phyloP scores from a whole-genome alignment of 306 rosid genomes.

The Erythrophleum fordii region DNA sequence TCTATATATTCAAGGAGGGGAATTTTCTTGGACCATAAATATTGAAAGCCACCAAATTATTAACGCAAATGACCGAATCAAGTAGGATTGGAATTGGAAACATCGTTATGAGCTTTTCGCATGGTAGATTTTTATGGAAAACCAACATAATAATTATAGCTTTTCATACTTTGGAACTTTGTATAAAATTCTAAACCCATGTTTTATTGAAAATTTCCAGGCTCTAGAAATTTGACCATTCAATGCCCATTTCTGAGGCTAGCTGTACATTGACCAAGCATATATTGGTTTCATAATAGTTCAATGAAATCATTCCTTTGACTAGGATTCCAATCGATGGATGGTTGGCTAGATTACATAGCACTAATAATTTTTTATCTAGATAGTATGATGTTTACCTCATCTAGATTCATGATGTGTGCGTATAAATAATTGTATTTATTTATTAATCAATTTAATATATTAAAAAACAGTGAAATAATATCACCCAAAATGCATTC shows the following conservation, averaged over 20 bases:
- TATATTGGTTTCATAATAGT: slow-evolving; percentile 2
- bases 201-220: slow-evolving; percentile 45
- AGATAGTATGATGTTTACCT: no score
- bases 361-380: no score
- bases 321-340: not conserved
- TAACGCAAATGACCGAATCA: slow-evolving; percentile 36
- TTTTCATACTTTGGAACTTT: slow-evolving; percentile 13
- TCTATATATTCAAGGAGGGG: no score
- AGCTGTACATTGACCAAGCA: no score
- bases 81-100: slow-evolving; percentile 1
- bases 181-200: slow-evolving; percentile 1
- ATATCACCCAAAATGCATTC: no score
- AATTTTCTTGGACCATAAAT: not conserved
- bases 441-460: no score
- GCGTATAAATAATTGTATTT: no score
- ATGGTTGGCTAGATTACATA: no score
- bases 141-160: not conserved
- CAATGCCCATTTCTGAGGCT: slow-evolving; percentile 38
- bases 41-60: not conserved
- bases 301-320: not conserved
- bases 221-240: slow-evolving; percentile 57
- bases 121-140: slow-evolving; percentile 5
- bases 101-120: not conserved
- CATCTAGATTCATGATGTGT: no score
- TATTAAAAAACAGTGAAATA: no score